Percentiles rank a stretch among this genome's conserved stretches.
These are phyloP conservation scores for Diospyros kaki DNA, from an alignment of 148 eudicot genomes.

Conservation along the genomic window DNA sequence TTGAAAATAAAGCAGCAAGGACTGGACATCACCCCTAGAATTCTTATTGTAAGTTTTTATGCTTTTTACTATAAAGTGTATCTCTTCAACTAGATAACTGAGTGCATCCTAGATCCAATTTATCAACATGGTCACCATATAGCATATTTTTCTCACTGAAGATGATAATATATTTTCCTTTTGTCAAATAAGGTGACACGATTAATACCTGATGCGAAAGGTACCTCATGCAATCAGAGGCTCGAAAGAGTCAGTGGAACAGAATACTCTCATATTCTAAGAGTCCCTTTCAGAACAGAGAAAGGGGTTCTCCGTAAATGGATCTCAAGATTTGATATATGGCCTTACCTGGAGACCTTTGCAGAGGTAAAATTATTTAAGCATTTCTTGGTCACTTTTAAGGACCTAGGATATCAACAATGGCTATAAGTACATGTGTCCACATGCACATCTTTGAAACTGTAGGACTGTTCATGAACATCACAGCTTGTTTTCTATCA, in stretches of 20 bases:
- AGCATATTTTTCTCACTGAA: not conserved
- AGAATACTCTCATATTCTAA: slow-evolving; percentile 68
- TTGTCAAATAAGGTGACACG: slow-evolving; percentile 64
- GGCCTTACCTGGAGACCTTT: slow-evolving; percentile 93
- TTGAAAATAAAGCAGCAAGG: slow-evolving; percentile 73
- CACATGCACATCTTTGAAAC: not conserved
- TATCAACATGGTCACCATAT: not conserved
- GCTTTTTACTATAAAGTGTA: not conserved
- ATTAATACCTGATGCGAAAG: slow-evolving; percentile 90
- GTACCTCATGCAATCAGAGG: slow-evolving; percentile 93
- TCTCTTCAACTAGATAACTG: not conserved
- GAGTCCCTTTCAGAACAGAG: slow-evolving; percentile 88
- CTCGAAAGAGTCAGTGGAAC: slow-evolving; percentile 86
- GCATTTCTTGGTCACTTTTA: not conserved
- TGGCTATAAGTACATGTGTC: not conserved
- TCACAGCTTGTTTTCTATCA: too few relatives aligned
- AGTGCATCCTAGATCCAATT: not conserved
- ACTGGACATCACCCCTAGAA: slow-evolving; percentile 66
- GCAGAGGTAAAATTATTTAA: slow-evolving; percentile 53
- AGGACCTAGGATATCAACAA: not conserved
- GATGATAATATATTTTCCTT: slow-evolving; percentile 1
- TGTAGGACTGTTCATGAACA: not conserved
- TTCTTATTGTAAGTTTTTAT: slow-evolving; percentile 62
- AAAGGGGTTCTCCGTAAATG: slow-evolving; percentile 84
- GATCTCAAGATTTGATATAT: slow-evolving; percentile 96